Percentiles rank a stretch among this genome's conserved stretches.
These are phyloP conservation scores for Ogataea haglerorum DNA, from an alignment of 805 yeast species.

Conservation along the genomic window DNA sequence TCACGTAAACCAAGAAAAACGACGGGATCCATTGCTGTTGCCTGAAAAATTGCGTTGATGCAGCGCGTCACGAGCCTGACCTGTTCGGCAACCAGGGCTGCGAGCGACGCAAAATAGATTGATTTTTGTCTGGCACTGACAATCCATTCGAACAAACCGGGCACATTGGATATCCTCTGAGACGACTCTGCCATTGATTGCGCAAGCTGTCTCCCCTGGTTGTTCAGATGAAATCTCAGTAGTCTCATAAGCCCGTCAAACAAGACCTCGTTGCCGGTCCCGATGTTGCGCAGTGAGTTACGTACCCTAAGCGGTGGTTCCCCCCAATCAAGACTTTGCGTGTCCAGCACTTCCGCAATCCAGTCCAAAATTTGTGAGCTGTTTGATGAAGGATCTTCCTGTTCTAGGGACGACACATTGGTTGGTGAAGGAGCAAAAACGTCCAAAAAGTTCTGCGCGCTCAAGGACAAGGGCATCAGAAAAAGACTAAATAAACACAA, in stretches of 20 bases:
- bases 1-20: slow-evolving; percentile 12
- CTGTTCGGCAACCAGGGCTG: slow-evolving; percentile 15
- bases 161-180: neutral
- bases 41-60: slow-evolving; percentile 24
- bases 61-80: slow-evolving; percentile 19
- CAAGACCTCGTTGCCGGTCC: slow-evolving; percentile 15
- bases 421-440: slow-evolving; percentile 14
- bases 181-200: slow-evolving; percentile 2
- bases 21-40: slow-evolving; percentile 2
- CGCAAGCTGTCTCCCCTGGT: slow-evolving; percentile 9
- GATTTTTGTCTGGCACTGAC: slow-evolving; percentile 11
- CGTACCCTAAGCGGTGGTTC: slow-evolving; percentile 26
- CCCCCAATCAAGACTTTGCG: slow-evolving; percentile 4
- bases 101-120: slow-evolving; percentile 10
- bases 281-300: slow-evolving; percentile 18
- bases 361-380: slow-evolving; percentile 24
- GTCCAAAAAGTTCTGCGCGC: slow-evolving; percentile 11
- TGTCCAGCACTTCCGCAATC: slow-evolving; percentile 19
- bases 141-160: slow-evolving; percentile 17
- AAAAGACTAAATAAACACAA: neutral
- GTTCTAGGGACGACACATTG: slow-evolving; percentile 8
- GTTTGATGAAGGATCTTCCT: slow-evolving; percentile 27
- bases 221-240: slow-evolving; percentile 18
- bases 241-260: slow-evolving; percentile 15
- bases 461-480: slow-evolving; percentile 10